Percentiles rank a stretch among this genome's conserved stretches.
Conservation (phyloP, 2,329 filamentous ascomycete genomes). For the Diaporthe sp. region DNA sequence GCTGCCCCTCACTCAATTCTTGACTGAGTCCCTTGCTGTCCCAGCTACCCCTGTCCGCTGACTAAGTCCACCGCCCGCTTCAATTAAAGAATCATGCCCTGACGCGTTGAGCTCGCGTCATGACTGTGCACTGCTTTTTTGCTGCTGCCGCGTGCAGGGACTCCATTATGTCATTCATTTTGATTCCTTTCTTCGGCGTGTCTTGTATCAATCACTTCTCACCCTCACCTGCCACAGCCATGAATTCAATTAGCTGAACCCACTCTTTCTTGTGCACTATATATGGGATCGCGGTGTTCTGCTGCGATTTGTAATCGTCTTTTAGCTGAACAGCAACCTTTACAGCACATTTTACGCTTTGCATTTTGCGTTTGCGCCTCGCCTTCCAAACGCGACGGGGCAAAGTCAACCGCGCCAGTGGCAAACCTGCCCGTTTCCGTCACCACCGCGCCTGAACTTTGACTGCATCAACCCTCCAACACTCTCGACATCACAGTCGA, state of each 20-base stretch:
- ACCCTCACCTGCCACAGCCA: background rate
- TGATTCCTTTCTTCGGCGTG: background rate
- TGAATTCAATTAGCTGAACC: conserved; percentile 13
- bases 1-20: conserved; percentile 6
- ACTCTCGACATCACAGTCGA: background rate
- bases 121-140: background rate
- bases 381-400: background rate
- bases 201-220: background rate
- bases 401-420: conserved; percentile 3
- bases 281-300: background rate
- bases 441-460: background rate
- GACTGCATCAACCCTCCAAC: background rate
- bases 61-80: background rate
- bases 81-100: conserved; percentile 24
- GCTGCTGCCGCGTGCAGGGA: background rate
- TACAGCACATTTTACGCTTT: no score
- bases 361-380: background rate
- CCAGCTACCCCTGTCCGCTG: background rate
- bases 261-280: background rate
- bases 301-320: background rate
- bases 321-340: background rate
- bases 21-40: no score
- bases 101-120: conserved; percentile 28
- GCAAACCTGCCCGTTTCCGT: conserved; percentile 7
- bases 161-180: conserved; percentile 37